Conservation (phyloP, 495 filamentous ascomycete genomes). For the Penicillium turbatum region DNA sequence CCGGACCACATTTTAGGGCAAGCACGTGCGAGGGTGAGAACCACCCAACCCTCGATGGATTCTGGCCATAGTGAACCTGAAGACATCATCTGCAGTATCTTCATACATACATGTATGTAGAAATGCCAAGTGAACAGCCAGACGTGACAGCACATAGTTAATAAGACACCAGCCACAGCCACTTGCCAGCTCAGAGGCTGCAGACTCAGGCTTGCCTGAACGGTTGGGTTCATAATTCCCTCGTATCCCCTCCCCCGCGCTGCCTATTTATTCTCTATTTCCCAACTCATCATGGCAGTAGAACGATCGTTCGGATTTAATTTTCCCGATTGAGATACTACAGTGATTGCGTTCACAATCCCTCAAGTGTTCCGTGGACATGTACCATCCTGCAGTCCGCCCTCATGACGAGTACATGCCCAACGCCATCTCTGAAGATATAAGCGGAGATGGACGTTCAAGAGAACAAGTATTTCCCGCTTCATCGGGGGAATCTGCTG, state of each 20-base stretch:
- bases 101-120: too few relatives aligned
- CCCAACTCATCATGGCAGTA: background rate
- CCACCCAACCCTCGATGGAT: background rate
- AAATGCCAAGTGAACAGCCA: too few relatives aligned
- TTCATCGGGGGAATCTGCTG: background rate
- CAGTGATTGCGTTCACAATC: background rate
- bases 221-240: background rate
- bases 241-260: background rate
- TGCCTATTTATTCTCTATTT: background rate
- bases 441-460: background rate
- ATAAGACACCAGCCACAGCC: background rate
- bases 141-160: background rate
- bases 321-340: background rate
- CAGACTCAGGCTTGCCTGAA: background rate
- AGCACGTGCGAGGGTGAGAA: background rate
- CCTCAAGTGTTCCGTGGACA: background rate
- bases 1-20: background rate
- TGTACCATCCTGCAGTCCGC: background rate
- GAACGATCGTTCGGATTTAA: background rate
- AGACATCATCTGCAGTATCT: too few relatives aligned
- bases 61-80: background rate
- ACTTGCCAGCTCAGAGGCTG: background rate
- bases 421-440: conserved; percentile 1
- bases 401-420: background rate
- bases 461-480: background rate